These are phyloP conservation scores for Puccinia novopanici DNA, from an alignment of 1,284 basidiomycete species.

Conservation along the genomic window DNA sequence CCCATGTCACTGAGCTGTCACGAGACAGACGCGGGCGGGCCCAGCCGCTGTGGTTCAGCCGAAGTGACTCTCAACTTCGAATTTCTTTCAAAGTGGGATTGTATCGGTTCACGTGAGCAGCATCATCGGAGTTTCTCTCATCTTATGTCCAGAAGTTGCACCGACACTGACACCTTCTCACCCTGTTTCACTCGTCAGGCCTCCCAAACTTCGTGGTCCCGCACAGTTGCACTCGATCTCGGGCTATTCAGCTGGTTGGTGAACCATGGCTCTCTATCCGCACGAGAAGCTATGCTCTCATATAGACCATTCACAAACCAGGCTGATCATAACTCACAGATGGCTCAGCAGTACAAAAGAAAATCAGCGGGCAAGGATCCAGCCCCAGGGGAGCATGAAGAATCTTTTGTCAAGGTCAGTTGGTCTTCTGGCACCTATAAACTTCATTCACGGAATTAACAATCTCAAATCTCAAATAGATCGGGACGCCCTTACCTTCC, in stretches of 20 bases:
- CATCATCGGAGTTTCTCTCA: too few species aligned
- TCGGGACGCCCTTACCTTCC: slow-evolving; percentile 86
- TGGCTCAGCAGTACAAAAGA: slow-evolving; percentile 24
- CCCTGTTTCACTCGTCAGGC: background rate
- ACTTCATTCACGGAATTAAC: slow-evolving; percentile 15
- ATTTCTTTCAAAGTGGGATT: too few species aligned
- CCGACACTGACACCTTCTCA: too few species aligned
- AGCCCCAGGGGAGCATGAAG: slow-evolving; percentile 14
- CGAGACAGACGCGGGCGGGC: too few species aligned
- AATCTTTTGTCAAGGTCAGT: slow-evolving; percentile 48
- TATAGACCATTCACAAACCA: background rate
- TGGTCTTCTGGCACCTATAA: background rate
- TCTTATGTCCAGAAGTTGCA: too few species aligned
- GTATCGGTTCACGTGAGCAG: too few species aligned
- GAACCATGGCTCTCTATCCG: slow-evolving; percentile 4
- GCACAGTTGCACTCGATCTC: background rate
- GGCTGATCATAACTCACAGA: slow-evolving; percentile 7
- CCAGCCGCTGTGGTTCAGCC: too few species aligned
- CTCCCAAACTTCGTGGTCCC: background rate
- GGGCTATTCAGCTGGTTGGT: slow-evolving; percentile 13
- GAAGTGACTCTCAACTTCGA: too few species aligned
- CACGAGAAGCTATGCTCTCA: background rate
- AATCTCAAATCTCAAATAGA: slow-evolving; percentile 62
- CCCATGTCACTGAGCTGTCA: too few species aligned
- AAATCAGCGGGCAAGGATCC: background rate